Conservation (phyloP, 306 rosid genomes). For the Calophaca sinica region DNA sequence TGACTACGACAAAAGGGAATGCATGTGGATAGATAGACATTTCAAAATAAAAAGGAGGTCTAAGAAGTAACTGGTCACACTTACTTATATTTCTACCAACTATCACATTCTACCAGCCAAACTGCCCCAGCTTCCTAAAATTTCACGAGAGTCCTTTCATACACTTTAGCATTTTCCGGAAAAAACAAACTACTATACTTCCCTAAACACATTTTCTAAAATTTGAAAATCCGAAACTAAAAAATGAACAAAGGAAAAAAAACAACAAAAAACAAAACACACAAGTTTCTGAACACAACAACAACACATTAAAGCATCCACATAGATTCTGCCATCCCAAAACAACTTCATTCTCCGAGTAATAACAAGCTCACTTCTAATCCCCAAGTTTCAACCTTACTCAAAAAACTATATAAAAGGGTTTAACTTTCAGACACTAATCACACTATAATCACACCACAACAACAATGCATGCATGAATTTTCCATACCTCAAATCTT, state of each 20-base stretch:
- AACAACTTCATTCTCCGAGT: slow-evolving; percentile 28
- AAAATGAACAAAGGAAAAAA: background rate
- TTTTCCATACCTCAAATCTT: slow-evolving; percentile 67
- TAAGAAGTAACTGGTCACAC: background rate
- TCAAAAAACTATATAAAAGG: background rate
- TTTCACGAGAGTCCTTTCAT: background rate
- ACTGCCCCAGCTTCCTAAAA: slow-evolving; percentile 4
- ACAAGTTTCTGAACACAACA: slow-evolving; percentile 21
- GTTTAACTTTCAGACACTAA: slow-evolving; percentile 9
- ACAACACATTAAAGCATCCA: slow-evolving; percentile 27
- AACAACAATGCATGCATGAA: slow-evolving; percentile 29
- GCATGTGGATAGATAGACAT: background rate
- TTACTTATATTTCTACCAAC: background rate
- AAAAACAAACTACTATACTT: background rate
- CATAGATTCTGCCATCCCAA: slow-evolving; percentile 16
- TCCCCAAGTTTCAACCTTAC: slow-evolving; percentile 20
- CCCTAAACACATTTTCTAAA: slow-evolving; percentile 9
- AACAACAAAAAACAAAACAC: background rate
- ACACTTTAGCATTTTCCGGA: background rate
- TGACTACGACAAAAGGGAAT: background rate
- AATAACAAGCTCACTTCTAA: slow-evolving; percentile 10
- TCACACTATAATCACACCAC: background rate
- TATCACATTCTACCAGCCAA: background rate
- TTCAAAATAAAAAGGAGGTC: background rate
- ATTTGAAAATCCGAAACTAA: background rate